phyloP scores from a whole-genome alignment of 2,329 filamentous ascomycete genomes.

The Arthrobotrys sphaeroides region DNA sequence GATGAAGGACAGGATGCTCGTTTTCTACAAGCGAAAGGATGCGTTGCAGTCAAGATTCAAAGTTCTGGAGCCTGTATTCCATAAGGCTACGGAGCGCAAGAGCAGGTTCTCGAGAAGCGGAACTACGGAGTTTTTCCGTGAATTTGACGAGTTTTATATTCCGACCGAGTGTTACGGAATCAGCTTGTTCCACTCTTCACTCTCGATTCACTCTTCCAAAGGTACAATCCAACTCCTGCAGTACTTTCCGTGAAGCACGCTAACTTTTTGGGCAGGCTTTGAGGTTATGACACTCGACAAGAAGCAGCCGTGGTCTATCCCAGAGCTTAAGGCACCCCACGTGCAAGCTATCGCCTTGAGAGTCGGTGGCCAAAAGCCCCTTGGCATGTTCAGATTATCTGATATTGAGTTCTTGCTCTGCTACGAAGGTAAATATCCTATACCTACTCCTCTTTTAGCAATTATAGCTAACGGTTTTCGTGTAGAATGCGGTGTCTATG shows the following conservation, averaged over 20 bases:
- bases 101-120: conserved; percentile 74
- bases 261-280: conserved; percentile 64
- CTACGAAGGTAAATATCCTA: conserved; percentile 69
- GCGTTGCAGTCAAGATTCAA: conserved; percentile 93
- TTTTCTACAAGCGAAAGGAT: conserved; percentile 98
- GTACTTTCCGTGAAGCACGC: neutral
- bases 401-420: conserved; percentile 91
- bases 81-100: conserved; percentile 87
- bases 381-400: conserved; percentile 96
- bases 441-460: neutral
- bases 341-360: conserved; percentile 76
- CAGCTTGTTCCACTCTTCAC: conserved; percentile 93
- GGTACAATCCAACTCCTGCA: conserved; percentile 63
- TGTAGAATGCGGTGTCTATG: conserved; percentile 88
- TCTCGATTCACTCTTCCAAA: conserved; percentile 88
- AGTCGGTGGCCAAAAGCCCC: conserved; percentile 81
- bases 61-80: conserved; percentile 92
- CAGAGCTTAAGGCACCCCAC: conserved; percentile 81
- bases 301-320: conserved; percentile 93
- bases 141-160: conserved; percentile 99
- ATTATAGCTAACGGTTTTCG: neutral
- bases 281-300: conserved; percentile 97
- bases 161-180: conserved; percentile 93
- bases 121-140: conserved; percentile 92
- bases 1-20: conserved; percentile 94